Evolutionary conservation across 2,329 filamentous ascomycete genomes (phyloP).

Genomic region (Orbilia oligospora): DNA sequence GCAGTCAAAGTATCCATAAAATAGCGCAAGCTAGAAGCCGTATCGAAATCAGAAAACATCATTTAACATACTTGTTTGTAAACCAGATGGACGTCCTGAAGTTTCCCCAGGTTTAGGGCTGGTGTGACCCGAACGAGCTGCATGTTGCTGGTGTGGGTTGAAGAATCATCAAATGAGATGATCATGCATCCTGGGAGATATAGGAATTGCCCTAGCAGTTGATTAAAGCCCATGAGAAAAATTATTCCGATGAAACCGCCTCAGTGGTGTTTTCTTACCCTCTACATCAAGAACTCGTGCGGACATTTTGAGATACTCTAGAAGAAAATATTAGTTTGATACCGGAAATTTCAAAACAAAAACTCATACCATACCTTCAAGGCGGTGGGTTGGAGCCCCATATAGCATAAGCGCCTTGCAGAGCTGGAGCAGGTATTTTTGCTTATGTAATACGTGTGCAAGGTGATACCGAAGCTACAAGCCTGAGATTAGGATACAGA

Average conservation of each 20-base stretch:
- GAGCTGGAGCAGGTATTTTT: constrained; percentile 85
- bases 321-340: not conserved
- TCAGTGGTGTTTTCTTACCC: constrained; percentile 65
- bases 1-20: not conserved
- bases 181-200: constrained; percentile 96
- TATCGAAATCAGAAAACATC: not conserved
- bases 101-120: constrained; percentile 80
- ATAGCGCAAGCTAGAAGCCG: not conserved
- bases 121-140: constrained; percentile 79
- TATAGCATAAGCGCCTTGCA: constrained; percentile 90
- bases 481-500: not conserved
- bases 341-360: not conserved
- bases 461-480: constrained; percentile 74
- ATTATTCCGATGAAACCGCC: not conserved
- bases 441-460: constrained; percentile 80
- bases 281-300: constrained; percentile 90
- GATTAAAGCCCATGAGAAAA: not conserved
- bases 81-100: constrained; percentile 81
- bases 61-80: constrained; percentile 74
- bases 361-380: constrained; percentile 73
- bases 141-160: constrained; percentile 83
- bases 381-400: constrained; percentile 88
- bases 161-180: constrained; percentile 84
- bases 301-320: constrained; percentile 88
- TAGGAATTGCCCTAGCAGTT: constrained; percentile 76